These are phyloP conservation scores for Puccinia hordei DNA, from an alignment of 1,284 basidiomycete species.

Conservation along the genomic window DNA sequence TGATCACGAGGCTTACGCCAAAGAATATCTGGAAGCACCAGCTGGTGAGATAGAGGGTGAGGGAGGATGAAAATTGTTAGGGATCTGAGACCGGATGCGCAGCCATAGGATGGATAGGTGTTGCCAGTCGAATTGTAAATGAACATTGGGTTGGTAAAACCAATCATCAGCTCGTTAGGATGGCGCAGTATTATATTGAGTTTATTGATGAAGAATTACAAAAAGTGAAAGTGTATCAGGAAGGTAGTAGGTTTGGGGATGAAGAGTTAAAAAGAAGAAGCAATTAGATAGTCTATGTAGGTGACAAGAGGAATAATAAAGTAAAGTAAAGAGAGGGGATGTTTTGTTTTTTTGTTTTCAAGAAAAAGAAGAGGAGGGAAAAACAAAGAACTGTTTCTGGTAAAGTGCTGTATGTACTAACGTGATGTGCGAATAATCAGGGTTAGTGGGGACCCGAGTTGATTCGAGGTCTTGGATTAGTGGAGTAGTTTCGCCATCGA, in stretches of 20 bases:
- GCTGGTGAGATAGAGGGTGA: slow-evolving; percentile 41
- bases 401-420: slow-evolving; percentile 9
- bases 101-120: neutral
- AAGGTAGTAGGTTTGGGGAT: too few relatives aligned
- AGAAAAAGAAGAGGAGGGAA: neutral
- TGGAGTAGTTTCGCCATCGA: slow-evolving; percentile 10
- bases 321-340: too few relatives aligned
- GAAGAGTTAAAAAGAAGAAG: too few relatives aligned
- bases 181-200: neutral
- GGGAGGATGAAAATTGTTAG: slow-evolving; percentile 48
- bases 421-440: slow-evolving; percentile 33
- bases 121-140: neutral
- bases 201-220: too few relatives aligned
- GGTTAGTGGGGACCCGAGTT: neutral
- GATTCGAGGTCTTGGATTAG: slow-evolving; percentile 30
- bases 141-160: neutral
- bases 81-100: slow-evolving; percentile 27
- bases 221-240: too few relatives aligned
- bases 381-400: too few relatives aligned
- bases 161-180: neutral
- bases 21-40: slow-evolving; percentile 31
- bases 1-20: slow-evolving; percentile 22
- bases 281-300: too few relatives aligned
- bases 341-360: too few relatives aligned
- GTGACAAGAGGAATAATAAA: too few relatives aligned